Evolutionary conservation across 768 basidiomycete species (phyloP).

Genomic region (Serendipita vermifera): DNA sequence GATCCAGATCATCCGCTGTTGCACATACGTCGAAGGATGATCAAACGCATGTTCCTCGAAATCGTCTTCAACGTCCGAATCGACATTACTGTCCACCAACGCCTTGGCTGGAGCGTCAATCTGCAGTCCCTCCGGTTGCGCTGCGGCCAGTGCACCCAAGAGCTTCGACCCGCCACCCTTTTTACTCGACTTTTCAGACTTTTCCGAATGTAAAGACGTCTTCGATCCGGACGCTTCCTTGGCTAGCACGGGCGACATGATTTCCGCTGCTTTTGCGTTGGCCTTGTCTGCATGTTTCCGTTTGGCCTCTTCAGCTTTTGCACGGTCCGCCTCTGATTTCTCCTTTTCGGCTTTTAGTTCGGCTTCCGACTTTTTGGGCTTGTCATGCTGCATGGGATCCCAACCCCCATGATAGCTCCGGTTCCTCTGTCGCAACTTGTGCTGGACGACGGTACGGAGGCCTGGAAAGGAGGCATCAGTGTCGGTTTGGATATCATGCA

Average conservation of each 20-base stretch:
- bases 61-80: conserved; percentile 14
- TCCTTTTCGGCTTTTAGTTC: neutral
- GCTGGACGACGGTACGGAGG: neutral
- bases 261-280: neutral
- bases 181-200: conserved; percentile 11
- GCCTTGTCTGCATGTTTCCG: neutral
- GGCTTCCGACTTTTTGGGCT: no score
- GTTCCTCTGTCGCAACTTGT: neutral
- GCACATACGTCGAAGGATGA: conserved; percentile 34
- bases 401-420: neutral
- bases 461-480: neutral
- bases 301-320: neutral
- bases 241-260: neutral
- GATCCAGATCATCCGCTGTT: conserved; percentile 32
- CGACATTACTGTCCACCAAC: conserved; percentile 14
- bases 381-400: no score
- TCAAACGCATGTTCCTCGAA: conserved; percentile 29
- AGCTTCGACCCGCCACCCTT: conserved; percentile 8
- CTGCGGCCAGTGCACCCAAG: conserved; percentile 4
- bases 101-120: conserved; percentile 8
- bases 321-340: neutral
- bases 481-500: no score
- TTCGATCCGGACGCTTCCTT: neutral
- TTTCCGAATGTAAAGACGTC: neutral
- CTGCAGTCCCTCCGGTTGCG: conserved; percentile 9